phyloP scores from a whole-genome alignment of 495 filamentous ascomycete species.

The Margaritispora aquatica region DNA sequence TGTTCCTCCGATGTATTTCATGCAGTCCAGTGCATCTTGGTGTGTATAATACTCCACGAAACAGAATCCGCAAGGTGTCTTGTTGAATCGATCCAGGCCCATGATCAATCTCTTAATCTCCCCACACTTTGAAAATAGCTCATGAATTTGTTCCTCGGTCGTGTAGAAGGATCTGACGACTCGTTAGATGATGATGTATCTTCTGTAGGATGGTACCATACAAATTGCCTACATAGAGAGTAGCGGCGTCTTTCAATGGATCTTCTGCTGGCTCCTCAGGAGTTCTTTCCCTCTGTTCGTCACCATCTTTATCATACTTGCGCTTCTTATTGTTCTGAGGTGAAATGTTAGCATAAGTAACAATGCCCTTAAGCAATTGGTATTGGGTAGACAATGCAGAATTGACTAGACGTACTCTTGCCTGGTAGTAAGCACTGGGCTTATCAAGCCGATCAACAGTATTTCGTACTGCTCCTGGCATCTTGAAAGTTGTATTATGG shows the following conservation, averaged over 20 bases:
- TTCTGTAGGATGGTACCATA: slow-evolving; percentile 37
- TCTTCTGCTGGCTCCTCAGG: slow-evolving; percentile 55
- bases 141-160: slow-evolving; percentile 97
- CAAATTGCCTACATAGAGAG: slow-evolving; percentile 97
- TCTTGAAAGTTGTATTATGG: slow-evolving; percentile 17
- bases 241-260: slow-evolving; percentile 79
- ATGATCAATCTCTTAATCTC: slow-evolving; percentile 98
- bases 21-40: slow-evolving; percentile 89
- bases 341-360: background rate
- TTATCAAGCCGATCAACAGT: slow-evolving; percentile 85
- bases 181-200: background rate
- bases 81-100: slow-evolving; percentile 93
- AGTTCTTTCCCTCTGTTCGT: slow-evolving; percentile 39
- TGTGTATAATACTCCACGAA: slow-evolving; percentile 99
- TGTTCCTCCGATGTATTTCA: slow-evolving; percentile 99
- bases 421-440: slow-evolving; percentile 81
- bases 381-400: background rate
- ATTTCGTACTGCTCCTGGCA: slow-evolving; percentile 33
- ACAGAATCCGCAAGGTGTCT: slow-evolving; percentile 98
- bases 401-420: slow-evolving; percentile 49
- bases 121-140: slow-evolving; percentile 93
- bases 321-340: slow-evolving; percentile 46
- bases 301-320: slow-evolving; percentile 52
- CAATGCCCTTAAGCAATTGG: no score
- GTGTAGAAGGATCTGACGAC: slow-evolving; percentile 92